Percentiles rank a stretch among this genome's conserved stretches.
phyloP scores from a whole-genome alignment of 768 basidiomycete species.

The Daedaleopsis nitida region DNA sequence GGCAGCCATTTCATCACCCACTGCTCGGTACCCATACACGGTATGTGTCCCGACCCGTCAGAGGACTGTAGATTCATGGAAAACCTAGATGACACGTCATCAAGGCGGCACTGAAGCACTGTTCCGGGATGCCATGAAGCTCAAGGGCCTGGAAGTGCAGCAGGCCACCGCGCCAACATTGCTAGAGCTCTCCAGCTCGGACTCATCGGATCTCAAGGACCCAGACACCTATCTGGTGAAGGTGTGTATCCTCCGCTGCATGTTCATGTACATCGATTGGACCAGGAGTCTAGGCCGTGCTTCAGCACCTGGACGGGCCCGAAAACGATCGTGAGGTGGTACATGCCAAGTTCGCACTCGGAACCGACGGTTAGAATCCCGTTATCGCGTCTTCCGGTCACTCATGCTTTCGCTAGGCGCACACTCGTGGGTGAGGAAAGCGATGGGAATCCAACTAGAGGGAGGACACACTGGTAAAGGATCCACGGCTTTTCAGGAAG shows the following conservation, averaged over 20 bases:
- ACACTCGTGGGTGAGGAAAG: constrained; percentile 40
- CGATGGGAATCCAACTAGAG: constrained; percentile 38
- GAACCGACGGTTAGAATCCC: constrained; percentile 33
- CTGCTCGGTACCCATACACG: constrained; percentile 77
- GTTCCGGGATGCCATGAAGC: constrained; percentile 57
- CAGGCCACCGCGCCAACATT: constrained; percentile 37
- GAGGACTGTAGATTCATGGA: neutral
- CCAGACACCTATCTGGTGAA: constrained; percentile 33
- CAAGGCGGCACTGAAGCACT: constrained; percentile 67
- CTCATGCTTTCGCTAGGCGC: constrained; percentile 23
- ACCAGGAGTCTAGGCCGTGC: constrained; percentile 36
- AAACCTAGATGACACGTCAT: constrained; percentile 53
- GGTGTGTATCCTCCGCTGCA: constrained; percentile 13
- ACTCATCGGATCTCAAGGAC: constrained; percentile 43
- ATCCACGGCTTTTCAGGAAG: neutral
- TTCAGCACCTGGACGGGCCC: constrained; percentile 41
- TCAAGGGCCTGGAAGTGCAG: constrained; percentile 47
- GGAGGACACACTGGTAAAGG: constrained; percentile 37
- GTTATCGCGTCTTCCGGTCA: neutral
- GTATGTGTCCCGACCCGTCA: constrained; percentile 31
- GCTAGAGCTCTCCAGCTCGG: constrained; percentile 41
- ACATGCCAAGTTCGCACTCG: constrained; percentile 38
- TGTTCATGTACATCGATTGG: neutral
- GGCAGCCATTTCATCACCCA: constrained; percentile 61
- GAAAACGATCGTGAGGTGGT: constrained; percentile 33